Evolutionary conservation across 2,329 filamentous ascomycete species (phyloP).

Genomic region (Xylogone sp.): DNA sequence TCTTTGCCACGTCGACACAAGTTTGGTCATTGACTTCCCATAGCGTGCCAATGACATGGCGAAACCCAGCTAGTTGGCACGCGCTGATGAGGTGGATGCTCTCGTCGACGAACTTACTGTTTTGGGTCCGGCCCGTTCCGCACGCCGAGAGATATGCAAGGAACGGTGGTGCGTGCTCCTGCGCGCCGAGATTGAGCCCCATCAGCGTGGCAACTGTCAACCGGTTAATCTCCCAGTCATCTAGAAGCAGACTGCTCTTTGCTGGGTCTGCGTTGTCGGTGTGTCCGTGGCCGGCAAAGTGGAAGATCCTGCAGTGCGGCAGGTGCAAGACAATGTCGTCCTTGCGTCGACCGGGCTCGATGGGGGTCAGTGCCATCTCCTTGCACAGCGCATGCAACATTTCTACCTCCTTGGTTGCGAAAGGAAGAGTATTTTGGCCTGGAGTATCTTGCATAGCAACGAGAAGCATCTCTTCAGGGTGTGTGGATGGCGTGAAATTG

Average conservation of each 20-base stretch:
- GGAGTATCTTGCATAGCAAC: slow-evolving; percentile 28
- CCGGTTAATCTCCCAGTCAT: slow-evolving; percentile 15
- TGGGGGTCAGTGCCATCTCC: not conserved
- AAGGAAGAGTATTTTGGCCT: slow-evolving; percentile 11
- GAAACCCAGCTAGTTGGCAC: slow-evolving; percentile 36
- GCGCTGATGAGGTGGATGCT: slow-evolving; percentile 33
- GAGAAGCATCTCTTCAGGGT: slow-evolving; percentile 23
- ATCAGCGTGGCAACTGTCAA: slow-evolving; percentile 19
- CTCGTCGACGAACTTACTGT: slow-evolving; percentile 30
- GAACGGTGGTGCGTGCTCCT: slow-evolving; percentile 25
- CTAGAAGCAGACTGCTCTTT: slow-evolving; percentile 26
- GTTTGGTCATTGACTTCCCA: slow-evolving; percentile 34
- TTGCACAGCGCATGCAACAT: slow-evolving; percentile 10
- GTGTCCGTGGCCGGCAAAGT: slow-evolving; percentile 38
- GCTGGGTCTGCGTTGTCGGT: slow-evolving; percentile 26
- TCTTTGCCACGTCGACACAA: slow-evolving; percentile 28
- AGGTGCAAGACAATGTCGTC: slow-evolving; percentile 23
- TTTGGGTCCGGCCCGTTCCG: slow-evolving; percentile 23
- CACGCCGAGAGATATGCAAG: slow-evolving; percentile 38
- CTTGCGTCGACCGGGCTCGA: slow-evolving; percentile 7
- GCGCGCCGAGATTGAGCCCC: too few relatives aligned
- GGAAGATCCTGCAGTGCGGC: slow-evolving; percentile 30
- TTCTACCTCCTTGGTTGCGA: slow-evolving; percentile 15
- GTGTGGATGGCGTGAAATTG: not conserved
- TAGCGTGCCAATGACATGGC: slow-evolving; percentile 37